phyloP scores from a whole-genome alignment of 176 grass and related monocot species.

The Pharus latifolius region DNA sequence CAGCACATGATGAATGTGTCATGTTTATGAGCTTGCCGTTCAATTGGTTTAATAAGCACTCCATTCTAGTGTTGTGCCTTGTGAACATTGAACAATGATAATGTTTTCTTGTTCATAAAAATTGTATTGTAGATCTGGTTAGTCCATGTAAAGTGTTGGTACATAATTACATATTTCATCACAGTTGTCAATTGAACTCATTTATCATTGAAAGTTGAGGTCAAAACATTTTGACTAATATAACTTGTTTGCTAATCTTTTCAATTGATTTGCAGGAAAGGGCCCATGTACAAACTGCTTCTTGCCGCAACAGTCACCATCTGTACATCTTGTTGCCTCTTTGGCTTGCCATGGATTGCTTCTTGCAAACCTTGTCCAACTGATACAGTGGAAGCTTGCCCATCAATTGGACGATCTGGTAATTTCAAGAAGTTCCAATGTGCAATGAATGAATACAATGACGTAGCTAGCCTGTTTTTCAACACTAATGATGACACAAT shows the following conservation, averaged over 20 bases:
- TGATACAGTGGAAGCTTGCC: constrained; percentile 60
- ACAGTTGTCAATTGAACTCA: background rate
- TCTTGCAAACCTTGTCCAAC: constrained; percentile 68
- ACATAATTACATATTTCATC: background rate
- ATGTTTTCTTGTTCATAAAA: background rate
- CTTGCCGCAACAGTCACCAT: constrained; percentile 64
- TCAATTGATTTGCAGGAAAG: constrained; percentile 62
- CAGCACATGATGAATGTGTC: no score
- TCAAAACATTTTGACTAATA: background rate
- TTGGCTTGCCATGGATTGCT: constrained; percentile 78
- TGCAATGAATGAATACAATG: constrained; percentile 66
- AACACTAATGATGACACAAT: constrained; percentile 94
- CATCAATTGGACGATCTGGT: constrained; percentile 88
- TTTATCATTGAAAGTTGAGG: background rate
- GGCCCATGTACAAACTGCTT: constrained; percentile 55
- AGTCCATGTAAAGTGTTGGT: background rate
- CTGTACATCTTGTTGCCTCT: constrained; percentile 78
- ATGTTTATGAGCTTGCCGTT: no score
- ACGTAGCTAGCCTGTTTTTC: constrained; percentile 90
- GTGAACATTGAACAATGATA: background rate
- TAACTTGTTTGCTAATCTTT: background rate
- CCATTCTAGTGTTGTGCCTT: background rate
- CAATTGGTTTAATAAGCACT: background rate
- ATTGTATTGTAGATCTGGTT: background rate
- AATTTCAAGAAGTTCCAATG: constrained; percentile 96